Evolutionary conservation across 306 rosid genomes (phyloP).

Genomic region (Gleditsia sinensis): DNA sequence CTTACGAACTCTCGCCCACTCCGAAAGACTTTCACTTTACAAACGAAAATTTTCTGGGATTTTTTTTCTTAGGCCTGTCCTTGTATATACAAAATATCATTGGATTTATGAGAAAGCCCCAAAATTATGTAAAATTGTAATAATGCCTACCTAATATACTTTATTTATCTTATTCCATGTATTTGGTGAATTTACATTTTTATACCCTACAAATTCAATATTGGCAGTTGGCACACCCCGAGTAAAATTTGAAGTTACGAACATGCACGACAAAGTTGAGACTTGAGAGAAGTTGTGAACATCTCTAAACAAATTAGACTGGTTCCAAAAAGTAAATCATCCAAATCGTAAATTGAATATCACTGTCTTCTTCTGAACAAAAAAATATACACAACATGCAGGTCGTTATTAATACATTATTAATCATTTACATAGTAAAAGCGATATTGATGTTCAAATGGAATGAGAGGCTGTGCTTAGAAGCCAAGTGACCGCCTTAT

Average conservation of each 20-base stretch:
- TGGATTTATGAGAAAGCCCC: not conserved
- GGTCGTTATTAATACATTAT: too few relatives aligned
- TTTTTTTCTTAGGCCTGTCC: not conserved
- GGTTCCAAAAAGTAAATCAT: too few relatives aligned
- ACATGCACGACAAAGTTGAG: too few relatives aligned
- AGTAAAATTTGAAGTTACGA: too few relatives aligned
- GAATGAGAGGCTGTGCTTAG: slow-evolving; percentile 57
- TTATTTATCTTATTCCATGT: not conserved
- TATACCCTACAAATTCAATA: not conserved
- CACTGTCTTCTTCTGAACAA: too few relatives aligned
- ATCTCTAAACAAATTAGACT: too few relatives aligned
- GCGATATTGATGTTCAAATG: slow-evolving; percentile 9
- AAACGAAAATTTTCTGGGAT: not conserved
- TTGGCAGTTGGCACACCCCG: not conserved
- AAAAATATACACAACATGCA: too few relatives aligned
- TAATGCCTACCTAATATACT: too few relatives aligned
- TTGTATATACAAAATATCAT: too few relatives aligned
- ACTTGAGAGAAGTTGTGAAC: too few relatives aligned
- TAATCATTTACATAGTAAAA: too few relatives aligned
- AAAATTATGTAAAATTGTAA: not conserved
- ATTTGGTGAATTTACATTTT: not conserved
- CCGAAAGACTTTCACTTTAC: not conserved
- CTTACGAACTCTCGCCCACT: not conserved
- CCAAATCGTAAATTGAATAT: too few relatives aligned
- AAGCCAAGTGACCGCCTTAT: slow-evolving; percentile 64